These are phyloP conservation scores for Sugiyamaella mastotermitis DNA, from an alignment of 805 yeast genomes.

Conservation along the genomic window DNA sequence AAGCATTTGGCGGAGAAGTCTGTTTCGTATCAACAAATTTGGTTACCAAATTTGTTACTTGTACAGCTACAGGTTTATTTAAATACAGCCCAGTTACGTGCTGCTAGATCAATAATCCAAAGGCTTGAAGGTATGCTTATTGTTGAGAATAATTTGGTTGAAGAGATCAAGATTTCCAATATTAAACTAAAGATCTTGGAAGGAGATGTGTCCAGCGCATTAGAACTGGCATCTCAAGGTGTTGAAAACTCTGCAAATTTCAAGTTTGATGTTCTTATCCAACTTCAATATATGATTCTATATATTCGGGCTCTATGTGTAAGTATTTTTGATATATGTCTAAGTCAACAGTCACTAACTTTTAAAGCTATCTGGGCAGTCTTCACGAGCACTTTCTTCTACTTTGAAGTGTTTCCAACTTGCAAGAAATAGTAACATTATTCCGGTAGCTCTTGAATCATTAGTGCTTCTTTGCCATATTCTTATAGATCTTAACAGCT, in stretches of 20 bases:
- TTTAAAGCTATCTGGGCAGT: constrained; percentile 28
- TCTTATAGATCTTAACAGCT: constrained; percentile 37
- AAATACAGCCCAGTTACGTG: too few species aligned
- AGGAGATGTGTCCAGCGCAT: constrained; percentile 11
- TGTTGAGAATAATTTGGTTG: constrained; percentile 4
- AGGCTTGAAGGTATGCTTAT: constrained; percentile 2
- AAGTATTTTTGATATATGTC: too few species aligned
- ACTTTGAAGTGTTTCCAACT: constrained; percentile 44
- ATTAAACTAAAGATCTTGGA: constrained; percentile 20
- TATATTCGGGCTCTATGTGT: constrained; percentile 38
- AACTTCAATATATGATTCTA: constrained; percentile 43
- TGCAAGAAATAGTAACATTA: constrained; percentile 43
- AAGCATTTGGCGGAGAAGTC: constrained; percentile 6
- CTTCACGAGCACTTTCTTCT: constrained; percentile 45
- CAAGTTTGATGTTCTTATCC: constrained; percentile 48
- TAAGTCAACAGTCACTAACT: too few species aligned
- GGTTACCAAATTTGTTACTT: constrained; percentile 15
- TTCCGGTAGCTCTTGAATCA: constrained; percentile 42
- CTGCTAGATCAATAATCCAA: constrained; percentile 10
- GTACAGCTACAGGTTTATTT: neutral
- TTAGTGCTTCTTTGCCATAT: constrained; percentile 41
- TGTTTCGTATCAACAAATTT: constrained; percentile 12
- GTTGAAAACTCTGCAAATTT: constrained; percentile 39
- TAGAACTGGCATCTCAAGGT: constrained; percentile 37
- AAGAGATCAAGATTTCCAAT: constrained; percentile 18